Base-by-base conservation (phyloP, 1,284 basidiomycete genomes). In the Schizophyllum commune region DNA sequence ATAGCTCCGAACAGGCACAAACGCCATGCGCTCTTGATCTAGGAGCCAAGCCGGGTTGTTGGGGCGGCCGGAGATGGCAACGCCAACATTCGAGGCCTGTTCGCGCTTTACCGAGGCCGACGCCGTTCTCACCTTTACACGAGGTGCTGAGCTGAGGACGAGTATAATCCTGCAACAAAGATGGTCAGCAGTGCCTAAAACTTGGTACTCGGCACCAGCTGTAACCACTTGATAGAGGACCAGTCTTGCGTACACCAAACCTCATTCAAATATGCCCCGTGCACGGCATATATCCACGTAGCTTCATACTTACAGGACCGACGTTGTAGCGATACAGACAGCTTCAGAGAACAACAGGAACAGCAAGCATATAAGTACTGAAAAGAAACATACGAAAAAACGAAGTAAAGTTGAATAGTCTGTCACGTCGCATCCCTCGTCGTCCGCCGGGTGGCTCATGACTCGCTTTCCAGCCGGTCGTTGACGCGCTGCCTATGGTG, bases 401-500 rank as follows among this genome's bases (percentile, higher is more conserved):
- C 39, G 17, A 47, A 47, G 39, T 47, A 17, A 47, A 13, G 17
- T 47, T 47, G 39, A 47, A 47, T 47, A 47, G 39, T 47, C 39
- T 47, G 39, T 47, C 39, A 11, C 9, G 4, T 3, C 39, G 39
- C 39, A 11, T 11, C 13, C 17, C 39, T 47, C 39, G 53, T 55
- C 15, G 11, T 66, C 61, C n/a, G n/a, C n/a, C n/a, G n/a, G n/a
- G n/a, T 63, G 56, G 67, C 68, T 20, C 66, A 66, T 61, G 61
- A 61, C 52, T 55, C 60, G 63, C 63, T 63, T 33, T 67, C 69
- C 59, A 78, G 57, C 39, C 79, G 76, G 11, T 79, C 77, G 63
- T 76, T 79, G 20, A 80, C 79, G 21, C 77, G 73, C 65, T 77
- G 76, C n/a, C 79, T 74, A 68, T 81, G 80, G 60, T 74, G 72